These are phyloP conservation scores for Leucosporidium scottii DNA, from an alignment of 768 basidiomycete species.

Conservation along the genomic window DNA sequence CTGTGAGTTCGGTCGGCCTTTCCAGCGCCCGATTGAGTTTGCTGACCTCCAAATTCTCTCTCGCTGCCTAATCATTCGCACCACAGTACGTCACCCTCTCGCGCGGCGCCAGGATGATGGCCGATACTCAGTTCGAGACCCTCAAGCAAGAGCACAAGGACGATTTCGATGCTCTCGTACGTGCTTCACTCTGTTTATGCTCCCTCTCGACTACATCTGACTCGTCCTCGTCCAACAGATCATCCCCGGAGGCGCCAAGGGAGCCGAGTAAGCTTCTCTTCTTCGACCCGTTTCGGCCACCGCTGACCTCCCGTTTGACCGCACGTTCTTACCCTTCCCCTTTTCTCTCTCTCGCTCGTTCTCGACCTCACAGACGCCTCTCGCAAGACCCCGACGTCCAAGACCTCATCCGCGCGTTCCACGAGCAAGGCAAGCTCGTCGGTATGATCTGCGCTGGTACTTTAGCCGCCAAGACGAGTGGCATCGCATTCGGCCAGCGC, in stretches of 20 bases:
- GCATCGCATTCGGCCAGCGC: slow-evolving; percentile 19
- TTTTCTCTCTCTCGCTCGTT: no score
- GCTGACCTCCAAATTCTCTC: no score
- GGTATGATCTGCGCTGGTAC: slow-evolving; percentile 32
- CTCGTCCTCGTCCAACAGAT: neutral
- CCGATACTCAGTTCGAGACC: slow-evolving; percentile 27
- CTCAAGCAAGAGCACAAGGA: slow-evolving; percentile 19
- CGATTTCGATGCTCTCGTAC: slow-evolving; percentile 24
- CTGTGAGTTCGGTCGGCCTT: neutral
- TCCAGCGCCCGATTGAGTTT: neutral
- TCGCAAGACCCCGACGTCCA: slow-evolving; percentile 11
- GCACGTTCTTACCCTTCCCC: no score
- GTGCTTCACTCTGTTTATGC: neutral
- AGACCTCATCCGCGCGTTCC: slow-evolving; percentile 2
- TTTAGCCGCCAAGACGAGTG: slow-evolving; percentile 25
- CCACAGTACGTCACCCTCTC: slow-evolving; percentile 29
- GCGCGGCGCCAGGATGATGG: slow-evolving; percentile 26
- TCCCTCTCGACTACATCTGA: neutral
- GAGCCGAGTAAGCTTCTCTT: slow-evolving; percentile 15
- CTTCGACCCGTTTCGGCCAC: no score
- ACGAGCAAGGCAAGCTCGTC: slow-evolving; percentile 20
- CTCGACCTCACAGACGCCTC: slow-evolving; percentile 5
- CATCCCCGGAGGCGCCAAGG: slow-evolving; percentile 31
- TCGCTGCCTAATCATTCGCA: no score
- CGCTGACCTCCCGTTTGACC: no score